Conservation (phyloP, 495 filamentous ascomycete species). For the Xylaria palmicola region DNA sequence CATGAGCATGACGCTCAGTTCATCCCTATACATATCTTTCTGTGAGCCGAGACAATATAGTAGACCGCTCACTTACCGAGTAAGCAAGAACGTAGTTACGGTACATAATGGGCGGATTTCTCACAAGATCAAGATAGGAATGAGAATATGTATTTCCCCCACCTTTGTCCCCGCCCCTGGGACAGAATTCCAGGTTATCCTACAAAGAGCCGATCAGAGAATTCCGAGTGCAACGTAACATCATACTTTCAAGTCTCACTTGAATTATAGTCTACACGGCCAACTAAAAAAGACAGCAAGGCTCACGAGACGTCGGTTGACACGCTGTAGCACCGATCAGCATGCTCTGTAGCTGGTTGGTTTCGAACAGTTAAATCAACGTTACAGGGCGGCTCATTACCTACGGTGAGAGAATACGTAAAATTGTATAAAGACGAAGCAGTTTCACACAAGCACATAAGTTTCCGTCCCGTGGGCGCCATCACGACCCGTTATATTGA, state of each 20-base stretch:
- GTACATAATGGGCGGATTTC: background rate
- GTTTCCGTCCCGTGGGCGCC: background rate
- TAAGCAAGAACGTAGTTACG: background rate
- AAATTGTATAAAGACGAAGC: background rate
- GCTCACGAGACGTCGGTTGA: background rate
- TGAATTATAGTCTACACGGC: background rate
- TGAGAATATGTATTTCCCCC: conserved; percentile 3
- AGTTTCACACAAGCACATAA: background rate
- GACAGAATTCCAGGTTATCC: background rate
- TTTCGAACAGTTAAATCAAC: background rate
- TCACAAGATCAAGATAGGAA: too few relatives aligned
- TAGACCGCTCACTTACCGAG: background rate
- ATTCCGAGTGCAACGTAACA: background rate
- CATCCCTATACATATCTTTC: too few relatives aligned
- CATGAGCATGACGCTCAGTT: background rate
- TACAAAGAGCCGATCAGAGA: background rate
- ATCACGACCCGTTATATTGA: background rate
- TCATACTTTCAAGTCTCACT: background rate
- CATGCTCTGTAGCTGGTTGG: too few relatives aligned
- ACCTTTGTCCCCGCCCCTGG: background rate
- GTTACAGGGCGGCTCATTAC: background rate
- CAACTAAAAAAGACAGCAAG: background rate
- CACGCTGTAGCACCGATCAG: too few relatives aligned
- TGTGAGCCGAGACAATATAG: too few relatives aligned
- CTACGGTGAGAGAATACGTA: too few relatives aligned